These are phyloP conservation scores for Penicillium psychrosexuale DNA, from an alignment of 2,329 filamentous ascomycete species.

Conservation along the genomic window DNA sequence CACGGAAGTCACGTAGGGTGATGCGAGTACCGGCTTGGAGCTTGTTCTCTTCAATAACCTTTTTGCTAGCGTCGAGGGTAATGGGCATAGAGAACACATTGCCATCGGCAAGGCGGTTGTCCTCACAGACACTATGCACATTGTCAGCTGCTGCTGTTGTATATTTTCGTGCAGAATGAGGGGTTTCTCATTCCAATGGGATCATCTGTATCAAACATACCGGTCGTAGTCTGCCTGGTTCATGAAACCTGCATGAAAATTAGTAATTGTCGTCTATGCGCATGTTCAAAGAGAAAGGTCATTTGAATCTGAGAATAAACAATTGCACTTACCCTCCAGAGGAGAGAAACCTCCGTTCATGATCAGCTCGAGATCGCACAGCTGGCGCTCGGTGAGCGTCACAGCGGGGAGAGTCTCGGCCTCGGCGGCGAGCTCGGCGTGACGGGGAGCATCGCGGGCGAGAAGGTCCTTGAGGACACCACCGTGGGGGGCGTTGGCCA, in stretches of 20 bases:
- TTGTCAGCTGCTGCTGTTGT: constrained; percentile 11
- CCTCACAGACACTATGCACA: constrained; percentile 70
- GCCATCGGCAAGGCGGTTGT: constrained; percentile 82
- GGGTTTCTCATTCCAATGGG: constrained; percentile 5
- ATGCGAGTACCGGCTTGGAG: constrained; percentile 79
- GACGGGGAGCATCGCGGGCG: constrained; percentile 82
- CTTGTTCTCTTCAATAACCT: constrained; percentile 69
- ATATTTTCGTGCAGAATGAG: neutral
- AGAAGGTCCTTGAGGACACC: constrained; percentile 97
- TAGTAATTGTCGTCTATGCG: constrained; percentile 15
- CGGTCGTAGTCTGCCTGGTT: constrained; percentile 95
- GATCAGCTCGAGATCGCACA: constrained; percentile 96
- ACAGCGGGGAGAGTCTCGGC: constrained; percentile 83
- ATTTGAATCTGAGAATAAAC: neutral
- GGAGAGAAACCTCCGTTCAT: constrained; percentile 97
- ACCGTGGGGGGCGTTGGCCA: constrained; percentile 67
- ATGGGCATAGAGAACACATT: constrained; percentile 96
- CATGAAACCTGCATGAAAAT: constrained; percentile 72
- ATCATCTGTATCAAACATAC: constrained; percentile 49
- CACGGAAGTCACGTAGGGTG: constrained; percentile 89
- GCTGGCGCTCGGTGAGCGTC: constrained; percentile 83
- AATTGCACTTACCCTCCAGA: constrained; percentile 71
- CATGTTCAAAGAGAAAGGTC: neutral
- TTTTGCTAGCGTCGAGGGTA: constrained; percentile 77
- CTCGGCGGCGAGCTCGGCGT: constrained; percentile 75